Percentiles rank a stretch among this genome's conserved stretches.
Evolutionary conservation across 2,329 filamentous ascomycete genomes (phyloP).

Genomic region (Alternaria gansuensis): DNA sequence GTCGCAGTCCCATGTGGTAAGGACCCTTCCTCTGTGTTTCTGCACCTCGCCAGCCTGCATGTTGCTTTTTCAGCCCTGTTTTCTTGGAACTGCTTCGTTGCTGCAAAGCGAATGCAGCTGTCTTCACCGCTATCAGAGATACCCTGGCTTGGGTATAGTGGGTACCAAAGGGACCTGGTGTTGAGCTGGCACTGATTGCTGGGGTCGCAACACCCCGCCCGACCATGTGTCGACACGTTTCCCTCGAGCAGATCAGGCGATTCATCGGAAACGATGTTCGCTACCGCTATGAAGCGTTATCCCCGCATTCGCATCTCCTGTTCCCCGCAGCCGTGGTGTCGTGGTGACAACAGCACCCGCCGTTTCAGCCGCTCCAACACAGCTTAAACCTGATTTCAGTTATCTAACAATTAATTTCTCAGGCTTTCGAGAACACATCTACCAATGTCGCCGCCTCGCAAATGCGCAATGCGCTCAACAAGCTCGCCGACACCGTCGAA

Average conservation of each 20-base stretch:
- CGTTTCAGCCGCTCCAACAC: neutral
- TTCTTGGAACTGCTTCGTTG: neutral
- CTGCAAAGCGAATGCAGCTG: neutral
- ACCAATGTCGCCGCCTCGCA: constrained; percentile 97
- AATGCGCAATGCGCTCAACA: constrained; percentile 98
- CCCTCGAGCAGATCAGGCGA: neutral
- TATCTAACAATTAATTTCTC: constrained; percentile 33
- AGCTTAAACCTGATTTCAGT: neutral
- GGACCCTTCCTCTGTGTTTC: constrained; percentile 52
- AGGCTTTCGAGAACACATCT: constrained; percentile 99
- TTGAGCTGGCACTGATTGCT: constrained; percentile 2
- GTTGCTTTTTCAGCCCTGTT: neutral
- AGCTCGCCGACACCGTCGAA: constrained; percentile 86
- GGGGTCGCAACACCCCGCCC: constrained; percentile 1
- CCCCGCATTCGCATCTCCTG: constrained; percentile 6
- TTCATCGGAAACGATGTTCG: neutral
- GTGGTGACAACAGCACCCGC: neutral
- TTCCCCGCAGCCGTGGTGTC: neutral
- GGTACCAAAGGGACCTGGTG: constrained; percentile 1
- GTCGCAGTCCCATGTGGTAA: constrained; percentile 85
- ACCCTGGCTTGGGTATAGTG: neutral
- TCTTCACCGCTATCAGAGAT: constrained; percentile 5
- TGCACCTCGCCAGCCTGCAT: constrained; percentile 6
- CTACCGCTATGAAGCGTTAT: neutral
- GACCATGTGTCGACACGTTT: neutral